Evolutionary conservation across 2,329 filamentous ascomycete genomes (phyloP), one percentile per base, ranked within the genome.

Genomic region (Cladosporium sp.): DNA sequence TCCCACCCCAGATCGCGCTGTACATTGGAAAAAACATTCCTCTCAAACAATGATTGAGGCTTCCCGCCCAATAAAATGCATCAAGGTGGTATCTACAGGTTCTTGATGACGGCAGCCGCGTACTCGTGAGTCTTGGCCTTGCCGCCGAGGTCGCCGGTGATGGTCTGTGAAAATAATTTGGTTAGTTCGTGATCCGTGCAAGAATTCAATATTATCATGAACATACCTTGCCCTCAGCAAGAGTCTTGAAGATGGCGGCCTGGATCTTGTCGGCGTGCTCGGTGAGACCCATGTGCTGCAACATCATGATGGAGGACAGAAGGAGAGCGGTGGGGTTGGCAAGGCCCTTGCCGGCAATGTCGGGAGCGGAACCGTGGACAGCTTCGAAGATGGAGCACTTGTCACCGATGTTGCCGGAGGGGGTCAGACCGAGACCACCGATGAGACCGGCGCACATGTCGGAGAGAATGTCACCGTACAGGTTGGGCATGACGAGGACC

Each of bases 311-410:
- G 80, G 91, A 96, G 81, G 88, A 92, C 76, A 98, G 90, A 71
- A 99, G 88, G 73, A 99, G 89, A 67, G 95, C 95, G 68, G 95
- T 98, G 69, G 95, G 95, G 88, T 99, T 99, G 76, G 95, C 95
- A 73, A 98, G 90, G 72, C 88, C 91, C 88, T 97, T 93, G 81
- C 94, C 94, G 71, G 92, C 93, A 79, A 98, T 98, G 81, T 98
- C 94, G 67, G 94, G 94, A 67, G 94, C 94, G 71, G 93, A 97
- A 75, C 94, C 94, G 86, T 99, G 95, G 76, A 99, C 95, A 75
- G 95, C 95, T 85, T 99, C 95, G 85, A 99, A 99, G 85, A 98
- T 97, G 79, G 92, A 97, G 90, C 93, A 98, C 85, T 97, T 91
- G 82, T 97, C 93, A 81, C 93, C 95, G 77, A 97, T 98, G 88